Evolutionary conservation across 345 rosid species (phyloP).

Genomic region (Draba incana): DNA sequence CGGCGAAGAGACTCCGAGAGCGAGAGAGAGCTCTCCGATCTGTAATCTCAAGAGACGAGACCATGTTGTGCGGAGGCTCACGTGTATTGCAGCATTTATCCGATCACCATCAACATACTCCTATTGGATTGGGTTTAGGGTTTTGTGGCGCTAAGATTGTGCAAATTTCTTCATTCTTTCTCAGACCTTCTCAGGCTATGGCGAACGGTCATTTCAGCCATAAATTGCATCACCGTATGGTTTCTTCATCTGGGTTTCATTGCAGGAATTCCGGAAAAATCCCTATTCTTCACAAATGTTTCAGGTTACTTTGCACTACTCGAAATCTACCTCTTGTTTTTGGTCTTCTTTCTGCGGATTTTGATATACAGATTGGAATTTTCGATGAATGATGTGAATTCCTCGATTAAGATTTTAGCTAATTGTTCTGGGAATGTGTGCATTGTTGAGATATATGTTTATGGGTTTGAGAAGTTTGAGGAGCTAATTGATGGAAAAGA

Average conservation of each 20-base stretch:
- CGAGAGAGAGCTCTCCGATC: slow-evolving; percentile 19
- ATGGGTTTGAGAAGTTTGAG: slow-evolving; percentile 1
- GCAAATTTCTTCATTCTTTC: slow-evolving; percentile 55
- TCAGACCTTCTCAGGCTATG: slow-evolving; percentile 45
- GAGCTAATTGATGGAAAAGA: slow-evolving; percentile 3
- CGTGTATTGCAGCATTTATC: slow-evolving; percentile 66
- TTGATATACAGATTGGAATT: neutral
- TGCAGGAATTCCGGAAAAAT: slow-evolving; percentile 53
- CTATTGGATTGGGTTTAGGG: slow-evolving; percentile 50
- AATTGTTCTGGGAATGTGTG: neutral
- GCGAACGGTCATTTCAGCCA: slow-evolving; percentile 25
- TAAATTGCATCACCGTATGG: slow-evolving; percentile 43
- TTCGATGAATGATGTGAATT: neutral
- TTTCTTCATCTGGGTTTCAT: slow-evolving; percentile 46
- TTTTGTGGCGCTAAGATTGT: slow-evolving; percentile 50
- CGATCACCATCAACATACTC: slow-evolving; percentile 41
- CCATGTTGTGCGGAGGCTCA: slow-evolving; percentile 71
- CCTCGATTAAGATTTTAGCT: neutral
- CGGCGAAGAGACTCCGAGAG: slow-evolving; percentile 37
- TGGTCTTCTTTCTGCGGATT: neutral
- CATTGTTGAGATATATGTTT: slow-evolving; percentile 3
- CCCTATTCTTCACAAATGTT: slow-evolving; percentile 54
- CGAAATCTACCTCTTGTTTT: neutral
- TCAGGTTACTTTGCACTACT: slow-evolving; percentile 51
- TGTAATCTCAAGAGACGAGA: slow-evolving; percentile 10